Percentiles rank a stretch among this genome's conserved stretches.
These are phyloP conservation scores for Schizophyllum commune DNA, from an alignment of 1,284 basidiomycete genomes.

Conservation along the genomic window DNA sequence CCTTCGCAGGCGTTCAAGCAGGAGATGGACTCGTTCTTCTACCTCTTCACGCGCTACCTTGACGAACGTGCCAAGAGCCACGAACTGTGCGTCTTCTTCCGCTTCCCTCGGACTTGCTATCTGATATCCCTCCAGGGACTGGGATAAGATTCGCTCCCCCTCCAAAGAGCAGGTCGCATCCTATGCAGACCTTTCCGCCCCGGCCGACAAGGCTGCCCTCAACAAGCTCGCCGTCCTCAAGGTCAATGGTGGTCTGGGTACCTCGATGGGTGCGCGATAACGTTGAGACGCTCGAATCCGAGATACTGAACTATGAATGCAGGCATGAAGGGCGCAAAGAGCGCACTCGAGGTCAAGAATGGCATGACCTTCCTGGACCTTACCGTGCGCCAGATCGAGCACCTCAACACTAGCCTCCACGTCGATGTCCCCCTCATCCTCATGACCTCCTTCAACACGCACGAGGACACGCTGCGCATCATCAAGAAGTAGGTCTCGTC, in stretches of 20 bases:
- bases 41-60: conserved; percentile 97
- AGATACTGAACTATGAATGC: conserved; percentile 1
- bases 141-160: conserved; percentile 96
- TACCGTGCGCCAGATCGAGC: conserved; percentile 94
- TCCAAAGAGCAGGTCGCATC: conserved; percentile 87
- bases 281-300: not conserved
- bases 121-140: conserved; percentile 53
- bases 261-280: conserved; percentile 74
- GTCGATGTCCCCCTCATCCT: conserved; percentile 95
- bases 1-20: conserved; percentile 79
- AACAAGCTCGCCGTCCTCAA: conserved; percentile 97
- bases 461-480: conserved; percentile 93
- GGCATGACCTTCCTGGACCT: conserved; percentile 99
- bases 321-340: conserved; percentile 93
- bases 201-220: conserved; percentile 63
- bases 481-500: conserved; percentile 77
- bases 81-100: conserved; percentile 59
- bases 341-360: conserved; percentile 87
- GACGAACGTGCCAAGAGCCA: conserved; percentile 89
- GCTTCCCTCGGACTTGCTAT: too few relatives aligned
- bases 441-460: conserved; percentile 99
- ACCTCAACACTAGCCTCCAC: conserved; percentile 62
- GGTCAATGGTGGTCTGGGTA: conserved; percentile 98
- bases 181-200: conserved; percentile 66
- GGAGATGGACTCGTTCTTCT: conserved; percentile 99